phyloP scores from a whole-genome alignment of 1,139 yeast genomes.

The Scheffersomyces cryptocercus region DNA sequence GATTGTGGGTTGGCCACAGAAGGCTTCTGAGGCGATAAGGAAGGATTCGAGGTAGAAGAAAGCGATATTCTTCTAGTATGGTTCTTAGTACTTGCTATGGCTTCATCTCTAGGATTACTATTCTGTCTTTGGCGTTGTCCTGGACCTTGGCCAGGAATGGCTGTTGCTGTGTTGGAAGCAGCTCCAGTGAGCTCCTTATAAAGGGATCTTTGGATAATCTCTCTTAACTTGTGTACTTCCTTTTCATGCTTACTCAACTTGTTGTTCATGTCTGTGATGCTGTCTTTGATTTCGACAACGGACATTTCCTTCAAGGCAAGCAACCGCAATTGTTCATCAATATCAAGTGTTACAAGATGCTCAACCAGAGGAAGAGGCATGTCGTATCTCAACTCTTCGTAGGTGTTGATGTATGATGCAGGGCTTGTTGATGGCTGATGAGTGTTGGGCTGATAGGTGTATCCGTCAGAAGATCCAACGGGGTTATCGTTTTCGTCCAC shows the following conservation, averaged over 20 bases:
- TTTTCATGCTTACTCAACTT: slow-evolving; percentile 41
- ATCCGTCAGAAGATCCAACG: background rate
- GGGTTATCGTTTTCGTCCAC: background rate
- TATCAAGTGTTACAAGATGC: slow-evolving; percentile 32
- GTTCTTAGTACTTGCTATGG: slow-evolving; percentile 31
- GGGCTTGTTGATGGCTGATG: slow-evolving; percentile 1
- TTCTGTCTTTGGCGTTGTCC: slow-evolving; percentile 19
- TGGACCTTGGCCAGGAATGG: background rate
- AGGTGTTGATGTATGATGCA: slow-evolving; percentile 6
- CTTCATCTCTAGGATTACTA: slow-evolving; percentile 38
- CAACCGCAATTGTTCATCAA: slow-evolving; percentile 57
- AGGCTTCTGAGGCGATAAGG: background rate
- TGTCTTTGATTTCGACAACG: slow-evolving; percentile 56
- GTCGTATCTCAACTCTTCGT: slow-evolving; percentile 24
- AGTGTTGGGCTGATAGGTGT: slow-evolving; percentile 3
- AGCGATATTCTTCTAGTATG: slow-evolving; percentile 23
- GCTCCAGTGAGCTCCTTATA: slow-evolving; percentile 32
- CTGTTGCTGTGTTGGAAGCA: slow-evolving; percentile 2
- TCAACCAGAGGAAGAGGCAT: slow-evolving; percentile 34
- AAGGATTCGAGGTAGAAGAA: slow-evolving; percentile 14
- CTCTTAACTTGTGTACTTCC: slow-evolving; percentile 48
- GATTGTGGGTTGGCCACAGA: background rate
- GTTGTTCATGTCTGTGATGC: slow-evolving; percentile 34
- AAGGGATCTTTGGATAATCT: slow-evolving; percentile 40
- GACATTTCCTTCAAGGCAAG: slow-evolving; percentile 66